phyloP scores from a whole-genome alignment of 2,329 filamentous ascomycete genomes.

The Fusarium praegraminearum region DNA sequence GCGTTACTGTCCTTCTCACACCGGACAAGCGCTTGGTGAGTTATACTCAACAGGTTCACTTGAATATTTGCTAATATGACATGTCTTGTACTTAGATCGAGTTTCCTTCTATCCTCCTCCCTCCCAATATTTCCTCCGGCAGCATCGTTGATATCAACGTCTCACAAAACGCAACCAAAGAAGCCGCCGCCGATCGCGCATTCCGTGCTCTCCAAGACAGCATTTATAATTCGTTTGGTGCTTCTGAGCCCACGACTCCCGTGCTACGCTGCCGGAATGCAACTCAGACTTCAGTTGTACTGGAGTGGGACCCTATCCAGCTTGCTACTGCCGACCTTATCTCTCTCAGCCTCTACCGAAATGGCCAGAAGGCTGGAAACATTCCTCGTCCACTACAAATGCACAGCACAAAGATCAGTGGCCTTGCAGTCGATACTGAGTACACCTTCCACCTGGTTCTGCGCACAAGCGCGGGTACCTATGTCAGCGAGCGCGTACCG shows the following conservation, averaged over 20 bases:
- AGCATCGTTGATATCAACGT: conserved; percentile 99
- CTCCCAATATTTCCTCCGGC: conserved; percentile 92
- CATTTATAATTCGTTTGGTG: conserved; percentile 89
- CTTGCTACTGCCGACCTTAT: conserved; percentile 92
- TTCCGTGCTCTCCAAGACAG: conserved; percentile 90
- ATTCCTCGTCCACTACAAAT: conserved; percentile 90
- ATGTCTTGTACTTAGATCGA: conserved; percentile 76
- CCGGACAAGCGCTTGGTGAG: conserved; percentile 95
- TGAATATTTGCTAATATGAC: conserved; percentile 37
- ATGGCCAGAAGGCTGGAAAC: conserved; percentile 95
- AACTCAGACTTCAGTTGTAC: conserved; percentile 96
- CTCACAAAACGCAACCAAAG: conserved; percentile 83
- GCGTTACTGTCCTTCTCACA: conserved; percentile 95
- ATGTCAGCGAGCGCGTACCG: conserved; percentile 82
- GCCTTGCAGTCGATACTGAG: conserved; percentile 94
- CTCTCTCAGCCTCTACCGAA: conserved; percentile 90
- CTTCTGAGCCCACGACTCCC: conserved; percentile 79
- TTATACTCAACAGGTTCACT: conserved; percentile 18
- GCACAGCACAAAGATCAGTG: conserved; percentile 96
- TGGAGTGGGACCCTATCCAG: conserved; percentile 97
- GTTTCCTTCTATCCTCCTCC: conserved; percentile 96
- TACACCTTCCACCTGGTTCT: conserved; percentile 95
- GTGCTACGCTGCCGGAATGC: conserved; percentile 93
- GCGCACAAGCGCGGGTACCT: conserved; percentile 90
- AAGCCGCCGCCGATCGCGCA: conserved; percentile 76